Evolutionary conservation across 441 rosid genomes (phyloP).

Genomic region (Brassica balearica): DNA sequence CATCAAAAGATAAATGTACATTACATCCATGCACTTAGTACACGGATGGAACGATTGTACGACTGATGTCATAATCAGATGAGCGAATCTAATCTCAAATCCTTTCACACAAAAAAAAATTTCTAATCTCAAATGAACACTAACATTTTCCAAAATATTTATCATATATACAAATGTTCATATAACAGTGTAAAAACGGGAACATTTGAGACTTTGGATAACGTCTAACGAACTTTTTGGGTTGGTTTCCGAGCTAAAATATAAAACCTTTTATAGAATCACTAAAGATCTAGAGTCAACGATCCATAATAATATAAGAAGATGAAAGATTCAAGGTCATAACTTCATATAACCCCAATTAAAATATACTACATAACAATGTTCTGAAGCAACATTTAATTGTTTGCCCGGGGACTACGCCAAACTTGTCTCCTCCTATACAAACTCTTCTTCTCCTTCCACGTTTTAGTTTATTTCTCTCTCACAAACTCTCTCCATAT

Average conservation of each 20-base stretch:
- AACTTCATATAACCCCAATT: slow-evolving; percentile 13
- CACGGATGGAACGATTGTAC: not conserved
- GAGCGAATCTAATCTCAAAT: not conserved
- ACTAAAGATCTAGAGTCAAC: slow-evolving; percentile 27
- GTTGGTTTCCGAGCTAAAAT: slow-evolving; percentile 29
- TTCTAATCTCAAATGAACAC: not conserved
- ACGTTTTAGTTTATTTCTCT: slow-evolving; percentile 13
- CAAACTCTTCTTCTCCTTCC: slow-evolving; percentile 15
- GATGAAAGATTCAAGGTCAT: slow-evolving; percentile 28
- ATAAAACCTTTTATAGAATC: slow-evolving; percentile 6
- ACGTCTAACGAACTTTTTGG: slow-evolving; percentile 17
- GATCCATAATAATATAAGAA: slow-evolving; percentile 20
- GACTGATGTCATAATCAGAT: not conserved
- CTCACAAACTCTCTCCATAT: not conserved
- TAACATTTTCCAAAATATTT: not conserved
- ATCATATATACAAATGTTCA: not conserved
- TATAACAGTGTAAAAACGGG: not conserved
- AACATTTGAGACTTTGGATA: not conserved
- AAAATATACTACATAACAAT: slow-evolving; percentile 4
- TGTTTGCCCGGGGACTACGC: slow-evolving; percentile 43
- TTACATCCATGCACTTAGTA: slow-evolving; percentile 5
- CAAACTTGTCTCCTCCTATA: slow-evolving; percentile 43
- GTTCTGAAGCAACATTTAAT: slow-evolving; percentile 40
- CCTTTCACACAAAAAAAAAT: too few species aligned
- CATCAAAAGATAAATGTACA: not conserved